Conservation (phyloP, 2,329 filamentous ascomycete genomes). For the Claviceps maximensis region DNA sequence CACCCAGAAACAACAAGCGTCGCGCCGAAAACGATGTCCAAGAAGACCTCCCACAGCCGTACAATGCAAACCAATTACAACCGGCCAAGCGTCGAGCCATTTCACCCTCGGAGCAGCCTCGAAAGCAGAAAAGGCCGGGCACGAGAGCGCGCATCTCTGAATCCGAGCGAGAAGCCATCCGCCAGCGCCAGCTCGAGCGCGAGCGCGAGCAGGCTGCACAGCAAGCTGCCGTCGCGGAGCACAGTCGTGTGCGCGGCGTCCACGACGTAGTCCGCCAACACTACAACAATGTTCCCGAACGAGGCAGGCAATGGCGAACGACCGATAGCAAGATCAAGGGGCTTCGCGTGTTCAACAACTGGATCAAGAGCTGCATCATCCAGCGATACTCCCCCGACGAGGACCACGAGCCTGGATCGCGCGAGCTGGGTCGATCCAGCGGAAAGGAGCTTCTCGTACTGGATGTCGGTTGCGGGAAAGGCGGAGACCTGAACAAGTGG, state of each 20-base stretch:
- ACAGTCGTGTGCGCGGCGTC: conserved; percentile 36
- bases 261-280: conserved; percentile 84
- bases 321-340: conserved; percentile 94
- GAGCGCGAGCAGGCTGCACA: conserved; percentile 29
- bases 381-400: conserved; percentile 87
- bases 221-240: conserved; percentile 23
- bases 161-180: conserved; percentile 53
- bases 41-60: conserved; percentile 42
- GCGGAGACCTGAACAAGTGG: conserved; percentile 92
- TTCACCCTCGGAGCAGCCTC: conserved; percentile 41
- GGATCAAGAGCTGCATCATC: conserved; percentile 95
- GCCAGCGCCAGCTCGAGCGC: conserved; percentile 46
- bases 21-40: conserved; percentile 21
- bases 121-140: conserved; percentile 57
- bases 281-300: conserved; percentile 91
- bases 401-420: conserved; percentile 50
- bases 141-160: conserved; percentile 54
- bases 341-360: conserved; percentile 91
- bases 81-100: conserved; percentile 44
- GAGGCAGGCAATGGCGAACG: conserved; percentile 86
- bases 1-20: conserved; percentile 17
- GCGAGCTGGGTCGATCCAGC: conserved; percentile 36
- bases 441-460: conserved; percentile 63
- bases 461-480: conserved; percentile 94
- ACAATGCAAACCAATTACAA: conserved; percentile 45